Evolutionary conservation across 257 asterid species (phyloP), one percentile per base, ranked within the genome.

Genomic region (Salvia splendens): DNA sequence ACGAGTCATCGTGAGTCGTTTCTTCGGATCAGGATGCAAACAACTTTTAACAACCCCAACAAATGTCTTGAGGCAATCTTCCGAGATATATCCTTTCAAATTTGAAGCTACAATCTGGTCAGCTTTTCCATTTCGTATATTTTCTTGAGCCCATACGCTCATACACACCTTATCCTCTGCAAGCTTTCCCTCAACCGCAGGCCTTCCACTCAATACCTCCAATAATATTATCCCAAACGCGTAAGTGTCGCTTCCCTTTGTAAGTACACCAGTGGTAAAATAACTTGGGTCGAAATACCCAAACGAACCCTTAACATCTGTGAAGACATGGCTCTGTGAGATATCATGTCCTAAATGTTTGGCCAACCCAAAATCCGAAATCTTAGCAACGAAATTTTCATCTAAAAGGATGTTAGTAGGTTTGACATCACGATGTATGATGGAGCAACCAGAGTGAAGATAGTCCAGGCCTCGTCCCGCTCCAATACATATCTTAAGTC

Each of bases 401-500:
- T 33, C 38, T 5, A 33, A 33, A 16, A 5, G 56, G 73, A 68
- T 68, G 3, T 55, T 68, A 0, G 65, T 42, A 2, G 65, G 32
- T 65, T 68, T 68, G 0, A 68, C 65, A 68, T 68, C 73, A 10
- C 73, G 65, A 4, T 68, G 73, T 28, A 56, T 56, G n/a, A 56
- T 56, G 0, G 73, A 68, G 58, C 32, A 28, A 11, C 55, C 72
- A 1, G 64, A 24, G 64, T 67, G 72, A 17, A 0, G 20, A 17
- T 67, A 68, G 3, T 68, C 73, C 3, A 68, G 8, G 1, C 73
- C 73, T 15, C 65, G 46, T 7, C 47, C 73, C 0, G 48, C 65
- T 32, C 57, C 73, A 3, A 56, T 56, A 35, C 73, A 68, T 43
- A 68, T 56, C 4, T 30, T 15, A 0, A 68, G 65, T 2, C 65